Evolutionary conservation across 768 basidiomycete species (phyloP).

Genomic region (Agaricus blazei): DNA sequence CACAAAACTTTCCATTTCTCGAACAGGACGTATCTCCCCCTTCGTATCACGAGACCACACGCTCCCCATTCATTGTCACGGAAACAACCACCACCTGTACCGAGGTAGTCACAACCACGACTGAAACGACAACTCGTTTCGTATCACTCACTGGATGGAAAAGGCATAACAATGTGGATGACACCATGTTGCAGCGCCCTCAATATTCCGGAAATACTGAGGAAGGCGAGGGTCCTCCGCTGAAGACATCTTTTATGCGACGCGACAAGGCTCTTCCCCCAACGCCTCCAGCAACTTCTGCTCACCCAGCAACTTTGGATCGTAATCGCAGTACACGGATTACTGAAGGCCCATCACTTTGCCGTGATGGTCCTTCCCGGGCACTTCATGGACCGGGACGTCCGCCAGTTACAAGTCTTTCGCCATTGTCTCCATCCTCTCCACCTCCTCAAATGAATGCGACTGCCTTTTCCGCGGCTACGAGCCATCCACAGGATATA

Average conservation of each 20-base stretch:
- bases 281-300: constrained; percentile 11
- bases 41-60: constrained; percentile 14
- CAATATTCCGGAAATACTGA: constrained; percentile 8
- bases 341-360: no score
- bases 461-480: constrained; percentile 33
- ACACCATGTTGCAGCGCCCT: constrained; percentile 16
- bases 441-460: constrained; percentile 46
- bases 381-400: constrained; percentile 56
- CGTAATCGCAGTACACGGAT: background rate
- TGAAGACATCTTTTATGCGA: background rate
- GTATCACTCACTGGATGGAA: constrained; percentile 65
- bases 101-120: constrained; percentile 40
- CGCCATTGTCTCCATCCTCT: constrained; percentile 30
- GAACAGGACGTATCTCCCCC: constrained; percentile 10
- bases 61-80: constrained; percentile 30
- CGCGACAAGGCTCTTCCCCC: constrained; percentile 19
- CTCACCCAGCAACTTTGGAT: background rate
- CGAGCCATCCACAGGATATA: constrained; percentile 22
- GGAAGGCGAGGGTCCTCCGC: constrained; percentile 5
- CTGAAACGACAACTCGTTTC: constrained; percentile 52
- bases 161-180: constrained; percentile 36
- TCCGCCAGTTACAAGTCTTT: constrained; percentile 39
- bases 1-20: background rate
- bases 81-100: constrained; percentile 47
- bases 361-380: constrained; percentile 32